A percentile compares a stretch with the other conserved stretches of the same genome.
Evolutionary conservation across 1,284 basidiomycete genomes (phyloP).

Genomic region (Tilletiopsis washingtonensis): DNA sequence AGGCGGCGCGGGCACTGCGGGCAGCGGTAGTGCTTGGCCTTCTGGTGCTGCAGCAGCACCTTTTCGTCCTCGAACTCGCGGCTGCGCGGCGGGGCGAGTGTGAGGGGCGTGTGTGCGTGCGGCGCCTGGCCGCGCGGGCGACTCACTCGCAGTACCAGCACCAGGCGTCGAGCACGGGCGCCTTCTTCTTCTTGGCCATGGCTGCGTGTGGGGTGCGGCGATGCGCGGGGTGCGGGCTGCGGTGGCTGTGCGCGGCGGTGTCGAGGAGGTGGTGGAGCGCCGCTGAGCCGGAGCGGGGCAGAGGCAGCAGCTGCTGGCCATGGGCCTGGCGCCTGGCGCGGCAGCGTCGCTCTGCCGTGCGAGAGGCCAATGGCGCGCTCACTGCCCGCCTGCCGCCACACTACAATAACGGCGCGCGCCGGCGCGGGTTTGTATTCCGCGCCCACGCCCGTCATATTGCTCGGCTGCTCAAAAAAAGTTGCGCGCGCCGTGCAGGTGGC

Average conservation of each 20-base stretch:
- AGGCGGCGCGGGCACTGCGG: constrained; percentile 87
- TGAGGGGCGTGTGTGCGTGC: background rate
- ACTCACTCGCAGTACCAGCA: constrained; percentile 98
- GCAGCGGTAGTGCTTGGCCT: constrained; percentile 98
- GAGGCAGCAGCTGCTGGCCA: no score
- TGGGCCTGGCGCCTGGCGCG: no score
- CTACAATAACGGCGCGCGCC: no score
- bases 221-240: background rate
- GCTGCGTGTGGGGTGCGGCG: background rate
- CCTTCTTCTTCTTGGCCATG: constrained; percentile 48
- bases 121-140: background rate
- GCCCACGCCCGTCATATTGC: no score
- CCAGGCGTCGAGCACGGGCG: constrained; percentile 57
- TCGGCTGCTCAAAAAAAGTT: no score
- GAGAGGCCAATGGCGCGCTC: no score
- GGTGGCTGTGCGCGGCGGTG: background rate
- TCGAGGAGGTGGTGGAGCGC: no score
- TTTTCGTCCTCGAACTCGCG: constrained; percentile 47
- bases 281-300: no score
- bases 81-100: constrained; percentile 11
- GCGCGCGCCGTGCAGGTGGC: no score
- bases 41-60: constrained; percentile 96
- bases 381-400: no score
- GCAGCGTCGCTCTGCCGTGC: no score
- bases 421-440: no score